Base-by-base conservation (phyloP, 371 early-diverging fungal genomes). In the Mortierella sp. region DNA sequence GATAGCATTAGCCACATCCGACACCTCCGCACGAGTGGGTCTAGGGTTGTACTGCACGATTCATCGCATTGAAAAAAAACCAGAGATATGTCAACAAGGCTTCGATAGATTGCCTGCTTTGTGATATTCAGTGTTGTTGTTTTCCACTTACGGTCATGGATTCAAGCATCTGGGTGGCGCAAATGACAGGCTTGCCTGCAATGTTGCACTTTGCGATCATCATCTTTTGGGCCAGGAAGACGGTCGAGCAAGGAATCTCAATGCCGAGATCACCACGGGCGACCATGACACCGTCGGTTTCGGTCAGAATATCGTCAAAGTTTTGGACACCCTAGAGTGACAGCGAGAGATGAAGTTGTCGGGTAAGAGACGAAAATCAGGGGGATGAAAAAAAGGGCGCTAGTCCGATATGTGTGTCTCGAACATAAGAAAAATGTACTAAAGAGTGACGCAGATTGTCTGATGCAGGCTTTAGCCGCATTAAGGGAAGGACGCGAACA, bases 121-220 rank as follows among this genome's bases (percentile, higher is more conserved):
- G 6, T 21, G 16, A 21, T 51, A 7, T 63, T 35, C 2, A 63
- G 18, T 24, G 46, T 24, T 35, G 44, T 41, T 12, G 0, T 1
- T 35, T 29, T 16, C 1, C 12, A 81, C 87, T 74, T 76, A 83
- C 91, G 44, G 96, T 98, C 99, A 99, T 99, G 72, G 97, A 97
- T 88, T 99, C 99, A 55, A 99, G 92, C 99, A 99, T 99, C 89
- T 99, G 99, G 58, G 99, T 99, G 71, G 99, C 99, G 84, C 96
- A 95, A 56, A 98, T 96, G 58, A 97, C 97, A 41, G 98, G 98
- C 90, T 98, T 99, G 70, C 97, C 97, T 14, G 94, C 95, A 79
- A 94, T 87, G 89, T 96, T 97, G 92, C 97, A 97, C 88, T 96
- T 96, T 78, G 97, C 95, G 71, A 95, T 96, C 94, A 99, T 98